Percentiles rank a stretch among this genome's conserved stretches.
Conservation (phyloP, 2,329 filamentous ascomycete species). For the Fusarium agapanthi region DNA sequence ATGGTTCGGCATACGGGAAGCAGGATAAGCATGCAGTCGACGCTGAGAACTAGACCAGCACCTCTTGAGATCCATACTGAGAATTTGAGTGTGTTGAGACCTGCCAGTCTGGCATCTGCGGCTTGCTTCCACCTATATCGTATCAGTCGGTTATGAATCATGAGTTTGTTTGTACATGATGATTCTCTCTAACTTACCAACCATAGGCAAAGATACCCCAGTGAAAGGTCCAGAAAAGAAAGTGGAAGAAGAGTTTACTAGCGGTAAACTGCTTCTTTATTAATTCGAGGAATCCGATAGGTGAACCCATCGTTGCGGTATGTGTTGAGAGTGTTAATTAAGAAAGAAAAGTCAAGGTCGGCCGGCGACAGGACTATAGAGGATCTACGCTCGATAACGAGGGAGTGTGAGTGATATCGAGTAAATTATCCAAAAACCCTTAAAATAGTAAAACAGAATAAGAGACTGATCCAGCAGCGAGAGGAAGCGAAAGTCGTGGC, state of each 20-base stretch:
- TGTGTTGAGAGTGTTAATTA: slow-evolving; percentile 16
- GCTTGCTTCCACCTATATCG: slow-evolving; percentile 78
- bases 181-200: slow-evolving; percentile 69
- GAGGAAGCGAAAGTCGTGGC: slow-evolving; percentile 39
- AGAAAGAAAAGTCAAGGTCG: slow-evolving; percentile 23
- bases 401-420: slow-evolving; percentile 5
- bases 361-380: slow-evolving; percentile 33
- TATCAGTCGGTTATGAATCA: slow-evolving; percentile 16
- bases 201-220: slow-evolving; percentile 82
- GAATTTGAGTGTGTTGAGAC: slow-evolving; percentile 81
- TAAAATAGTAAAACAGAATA: slow-evolving; percentile 41
- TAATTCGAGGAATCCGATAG: slow-evolving; percentile 54
- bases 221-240: slow-evolving; percentile 83
- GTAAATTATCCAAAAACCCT: slow-evolving; percentile 23
- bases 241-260: slow-evolving; percentile 79
- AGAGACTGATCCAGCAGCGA: slow-evolving; percentile 69
- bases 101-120: slow-evolving; percentile 71
- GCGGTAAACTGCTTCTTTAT: slow-evolving; percentile 72
- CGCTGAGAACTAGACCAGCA: slow-evolving; percentile 83
- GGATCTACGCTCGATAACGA: background rate
- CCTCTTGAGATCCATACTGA: slow-evolving; percentile 98
- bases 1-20: slow-evolving; percentile 95
- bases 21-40: slow-evolving; percentile 88
- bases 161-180: background rate
- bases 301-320: slow-evolving; percentile 48